Conservation (phyloP, 2,329 filamentous ascomycete species). For the Ciborinia camelliae region DNA sequence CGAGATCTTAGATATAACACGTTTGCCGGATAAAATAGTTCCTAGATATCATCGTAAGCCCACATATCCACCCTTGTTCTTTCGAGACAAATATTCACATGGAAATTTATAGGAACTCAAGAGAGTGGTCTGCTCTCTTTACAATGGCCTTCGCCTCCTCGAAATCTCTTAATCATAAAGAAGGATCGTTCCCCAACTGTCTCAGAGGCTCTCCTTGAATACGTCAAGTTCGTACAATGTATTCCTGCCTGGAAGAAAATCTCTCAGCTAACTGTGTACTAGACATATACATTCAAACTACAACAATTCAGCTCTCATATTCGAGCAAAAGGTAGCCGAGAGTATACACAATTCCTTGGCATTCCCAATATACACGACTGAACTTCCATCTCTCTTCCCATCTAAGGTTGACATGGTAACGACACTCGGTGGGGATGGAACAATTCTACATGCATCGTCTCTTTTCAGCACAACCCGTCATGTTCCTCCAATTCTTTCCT, state of each 20-base stretch:
- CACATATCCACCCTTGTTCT: background rate
- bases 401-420: conserved; percentile 83
- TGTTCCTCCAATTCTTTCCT: conserved; percentile 88
- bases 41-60: conserved; percentile 60
- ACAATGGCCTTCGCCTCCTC: conserved; percentile 64
- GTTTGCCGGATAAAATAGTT: conserved; percentile 54
- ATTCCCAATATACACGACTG: conserved; percentile 67
- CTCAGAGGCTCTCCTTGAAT: conserved; percentile 39
- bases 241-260: background rate
- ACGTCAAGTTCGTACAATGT: conserved; percentile 35
- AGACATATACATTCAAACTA: conserved; percentile 78
- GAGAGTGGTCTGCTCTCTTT: conserved; percentile 60
- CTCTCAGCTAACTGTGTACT: conserved; percentile 21
- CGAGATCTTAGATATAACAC: conserved; percentile 49
- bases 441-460: conserved; percentile 79
- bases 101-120: conserved; percentile 46
- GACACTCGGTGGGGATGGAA: conserved; percentile 91
- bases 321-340: conserved; percentile 73
- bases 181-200: conserved; percentile 53
- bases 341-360: conserved; percentile 66
- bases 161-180: conserved; percentile 66
- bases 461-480: conserved; percentile 77
- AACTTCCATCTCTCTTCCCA: conserved; percentile 50
- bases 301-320: conserved; percentile 73
- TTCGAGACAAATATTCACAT: conserved; percentile 39